phyloP scores from a whole-genome alignment of 352 stramenopile genomes.

The Globisporangium nodosum region DNA sequence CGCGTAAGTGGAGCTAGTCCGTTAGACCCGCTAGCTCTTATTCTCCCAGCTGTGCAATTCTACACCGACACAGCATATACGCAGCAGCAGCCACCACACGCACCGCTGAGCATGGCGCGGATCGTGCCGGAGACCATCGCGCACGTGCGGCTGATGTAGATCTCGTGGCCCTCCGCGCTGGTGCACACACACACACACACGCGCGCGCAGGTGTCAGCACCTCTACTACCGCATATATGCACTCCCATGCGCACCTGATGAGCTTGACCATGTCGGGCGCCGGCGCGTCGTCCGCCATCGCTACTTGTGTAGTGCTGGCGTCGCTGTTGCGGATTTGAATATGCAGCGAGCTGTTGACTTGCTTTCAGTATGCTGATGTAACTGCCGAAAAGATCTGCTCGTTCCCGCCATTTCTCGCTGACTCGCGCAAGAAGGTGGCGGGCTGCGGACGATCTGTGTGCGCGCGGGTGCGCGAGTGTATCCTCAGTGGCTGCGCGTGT shows the following conservation, averaged over 20 bases:
- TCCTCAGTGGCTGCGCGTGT: background rate
- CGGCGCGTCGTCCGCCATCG: slow-evolving; percentile 43
- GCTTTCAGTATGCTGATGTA: slow-evolving; percentile 6
- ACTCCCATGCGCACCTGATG: slow-evolving; percentile 40
- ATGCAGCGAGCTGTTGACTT: slow-evolving; percentile 1
- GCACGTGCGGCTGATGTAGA: slow-evolving; percentile 92
- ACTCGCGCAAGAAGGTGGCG: too few relatives aligned
- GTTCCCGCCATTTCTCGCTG: too few relatives aligned
- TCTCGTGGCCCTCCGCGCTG: slow-evolving; percentile 93
- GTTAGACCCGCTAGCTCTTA: too few relatives aligned
- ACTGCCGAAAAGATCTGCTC: background rate
- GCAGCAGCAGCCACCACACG: slow-evolving; percentile 14
- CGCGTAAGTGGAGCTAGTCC: background rate
- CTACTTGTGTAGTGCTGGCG: slow-evolving; percentile 4
- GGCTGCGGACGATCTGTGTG: background rate
- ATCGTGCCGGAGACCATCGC: slow-evolving; percentile 96
- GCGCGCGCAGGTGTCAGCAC: background rate
- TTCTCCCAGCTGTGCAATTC: too few relatives aligned
- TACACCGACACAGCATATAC: background rate
- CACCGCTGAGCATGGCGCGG: slow-evolving; percentile 94
- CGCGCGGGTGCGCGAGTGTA: background rate
- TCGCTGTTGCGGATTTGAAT: background rate
- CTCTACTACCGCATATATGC: background rate
- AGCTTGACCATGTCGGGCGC: slow-evolving; percentile 76
- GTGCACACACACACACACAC: slow-evolving; percentile 1